Evolutionary conservation across 2,329 filamentous ascomycete genomes (phyloP).

Genomic region (Grosmannia serpens): DNA sequence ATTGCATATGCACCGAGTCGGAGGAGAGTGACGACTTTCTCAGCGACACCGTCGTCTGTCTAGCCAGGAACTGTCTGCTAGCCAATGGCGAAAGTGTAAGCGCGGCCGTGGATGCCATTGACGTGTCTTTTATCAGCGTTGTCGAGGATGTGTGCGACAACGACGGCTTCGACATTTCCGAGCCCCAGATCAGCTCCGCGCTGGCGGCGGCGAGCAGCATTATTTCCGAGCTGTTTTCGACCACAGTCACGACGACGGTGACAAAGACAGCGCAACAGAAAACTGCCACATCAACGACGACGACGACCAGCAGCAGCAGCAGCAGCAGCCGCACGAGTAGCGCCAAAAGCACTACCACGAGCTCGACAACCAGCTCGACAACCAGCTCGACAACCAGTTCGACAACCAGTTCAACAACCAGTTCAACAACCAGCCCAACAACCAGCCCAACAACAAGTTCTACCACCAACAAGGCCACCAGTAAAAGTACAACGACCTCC

Average conservation of each 20-base stretch:
- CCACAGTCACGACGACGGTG: background rate
- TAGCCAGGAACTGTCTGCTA: slow-evolving; percentile 9
- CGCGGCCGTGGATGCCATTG: slow-evolving; percentile 3
- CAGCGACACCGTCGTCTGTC: slow-evolving; percentile 8
- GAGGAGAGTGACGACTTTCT: slow-evolving; percentile 5
- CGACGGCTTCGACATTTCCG: slow-evolving; percentile 2
- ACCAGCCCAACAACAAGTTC: background rate
- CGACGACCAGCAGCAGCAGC: background rate
- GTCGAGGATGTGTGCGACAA: slow-evolving; percentile 8
- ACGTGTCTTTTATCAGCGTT: slow-evolving; percentile 6
- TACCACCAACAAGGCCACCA: background rate
- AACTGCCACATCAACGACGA: background rate
- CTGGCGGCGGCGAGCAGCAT: slow-evolving; percentile 9
- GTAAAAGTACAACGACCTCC: background rate
- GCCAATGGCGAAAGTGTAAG: background rate
- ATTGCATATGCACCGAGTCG: slow-evolving; percentile 11
- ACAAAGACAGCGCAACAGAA: background rate
- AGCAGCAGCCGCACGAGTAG: background rate
- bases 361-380: background rate
- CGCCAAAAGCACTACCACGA: background rate
- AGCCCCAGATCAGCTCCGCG: slow-evolving; percentile 5
- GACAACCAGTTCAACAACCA: background rate
- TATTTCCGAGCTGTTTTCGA: background rate
- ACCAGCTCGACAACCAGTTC: background rate
- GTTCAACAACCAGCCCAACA: background rate